These are phyloP conservation scores for Penicillium sp. DNA, from an alignment of 2,329 filamentous ascomycete species.

Conservation along the genomic window DNA sequence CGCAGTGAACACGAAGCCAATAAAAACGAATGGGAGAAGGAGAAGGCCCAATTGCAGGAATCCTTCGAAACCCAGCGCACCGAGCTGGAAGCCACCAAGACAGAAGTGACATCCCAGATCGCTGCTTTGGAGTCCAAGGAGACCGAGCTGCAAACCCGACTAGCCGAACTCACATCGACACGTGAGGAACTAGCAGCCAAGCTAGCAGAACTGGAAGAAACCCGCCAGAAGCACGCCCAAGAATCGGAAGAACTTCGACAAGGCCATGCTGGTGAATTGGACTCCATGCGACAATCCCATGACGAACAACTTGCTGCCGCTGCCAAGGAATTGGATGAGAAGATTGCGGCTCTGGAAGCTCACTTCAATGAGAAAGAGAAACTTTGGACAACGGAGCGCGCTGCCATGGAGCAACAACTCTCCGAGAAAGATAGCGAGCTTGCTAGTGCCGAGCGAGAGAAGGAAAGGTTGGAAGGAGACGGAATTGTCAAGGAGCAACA, in stretches of 20 bases:
- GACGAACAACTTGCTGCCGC: constrained; percentile 20
- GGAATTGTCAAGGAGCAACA: constrained; percentile 41
- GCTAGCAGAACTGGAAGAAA: constrained; percentile 27
- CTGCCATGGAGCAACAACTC: constrained; percentile 29
- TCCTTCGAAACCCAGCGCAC: constrained; percentile 30
- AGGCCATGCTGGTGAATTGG: constrained; percentile 22
- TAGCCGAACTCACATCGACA: constrained; percentile 23
- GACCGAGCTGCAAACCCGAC: constrained; percentile 23
- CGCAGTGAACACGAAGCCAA: constrained; percentile 31
- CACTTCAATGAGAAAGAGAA: constrained; percentile 27
- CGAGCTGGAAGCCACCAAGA: constrained; percentile 28
- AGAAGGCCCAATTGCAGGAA: constrained; percentile 33
- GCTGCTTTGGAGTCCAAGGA: constrained; percentile 31
- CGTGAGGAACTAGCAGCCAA: constrained; percentile 23
- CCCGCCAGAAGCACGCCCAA: constrained; percentile 22
- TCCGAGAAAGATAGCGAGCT: constrained; percentile 37
- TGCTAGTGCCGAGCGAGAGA: constrained; percentile 39
- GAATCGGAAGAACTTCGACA: constrained; percentile 21
- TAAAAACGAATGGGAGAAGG: constrained; percentile 30
- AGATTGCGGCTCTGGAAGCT: constrained; percentile 21
- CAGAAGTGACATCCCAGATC: constrained; percentile 27
- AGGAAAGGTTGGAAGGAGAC: constrained; percentile 38
- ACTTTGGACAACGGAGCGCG: constrained; percentile 28
- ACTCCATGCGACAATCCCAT: constrained; percentile 21
- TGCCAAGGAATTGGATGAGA: constrained; percentile 22